Evolutionary conservation across 2,329 filamentous ascomycete genomes (phyloP), one percentile per base, ranked within the genome.

Genomic region (Alternaria gaisen): DNA sequence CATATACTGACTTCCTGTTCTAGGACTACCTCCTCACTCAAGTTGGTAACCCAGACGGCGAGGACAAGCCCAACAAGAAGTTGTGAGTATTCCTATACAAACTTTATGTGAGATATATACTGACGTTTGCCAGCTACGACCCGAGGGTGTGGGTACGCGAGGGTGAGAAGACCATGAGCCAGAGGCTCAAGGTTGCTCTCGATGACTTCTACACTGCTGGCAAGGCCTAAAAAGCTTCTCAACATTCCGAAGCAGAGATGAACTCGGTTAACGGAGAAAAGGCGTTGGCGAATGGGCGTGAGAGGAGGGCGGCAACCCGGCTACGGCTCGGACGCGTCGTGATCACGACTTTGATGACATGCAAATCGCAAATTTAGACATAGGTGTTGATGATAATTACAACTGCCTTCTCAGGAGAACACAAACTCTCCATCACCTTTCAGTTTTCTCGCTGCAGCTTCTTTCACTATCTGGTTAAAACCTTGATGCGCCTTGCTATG

Each of bases 21-120:
- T 12, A 26, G 24, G 24, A 26, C 2, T 52, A 41, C 24, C 6
- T 52, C 1, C 14, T 52, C 5, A n/a, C 46, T 0, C 46, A 50
- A 3, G 46, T 50, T 0, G 95, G 95, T 76, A 99, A 98, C 88
- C 94, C 94, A 69, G 94, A 98, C 52, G 94, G 94, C 63, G 90
- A 88, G 20, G 92, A 97, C 85, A 98, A 98, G 91, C 94, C 95
- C 78, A 99, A 99, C 90, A 99, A 99, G 92, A 98, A 97, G 80
- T 83, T 20, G 38, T 41, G 20, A 41, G 38, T 40, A n/a, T 4
- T n/a, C n/a, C 8, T 41, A n/a, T 41, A 20, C 38, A 10, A 5
- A 41, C n/a, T 20, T 4, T 3, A 41, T 41, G n/a, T 14, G 14
- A 36, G 34, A 36, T 14, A 36, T 36, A n/a, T 28, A 28, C 26